Evolutionary conservation across 371 early-diverging fungal genomes (phyloP), one percentile per base, ranked within the genome.

Genomic region (Circinella minor): DNA sequence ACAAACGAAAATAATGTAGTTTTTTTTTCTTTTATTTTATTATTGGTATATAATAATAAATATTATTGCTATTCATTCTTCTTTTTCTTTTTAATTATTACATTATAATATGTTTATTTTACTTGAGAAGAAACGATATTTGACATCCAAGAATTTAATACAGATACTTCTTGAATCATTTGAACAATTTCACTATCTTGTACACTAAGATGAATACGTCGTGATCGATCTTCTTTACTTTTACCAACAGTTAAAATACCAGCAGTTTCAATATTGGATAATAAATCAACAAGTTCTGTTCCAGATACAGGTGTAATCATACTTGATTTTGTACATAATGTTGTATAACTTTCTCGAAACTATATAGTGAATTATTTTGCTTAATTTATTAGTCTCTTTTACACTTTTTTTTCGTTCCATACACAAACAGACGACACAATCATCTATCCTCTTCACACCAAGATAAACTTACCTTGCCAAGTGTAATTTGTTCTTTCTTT

Each of bases 211-310:
- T 79, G 81, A 37, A 88, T 80, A 63, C 83, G 83, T 36, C 83
- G 76, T 18, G 71, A 71, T 38, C 81, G 77, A 34, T 86, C 86
- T 65, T 89, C 89, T 55, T 82, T 83, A 55, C 74, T 78, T 39
- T 82, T 85, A 27, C 80, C 84, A 7, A 92, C 63, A 0, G 83
- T 80, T 17, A 93, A 71, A 18, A 96, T 78, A 46, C 95, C 94
- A 15, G 79, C 79, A 5, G 91, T 86, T 77, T 96, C 95, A 51
- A 94, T 78, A 82, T 88, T 86, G 27, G 88, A 77, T 18, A 95
- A 63, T 54, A 96, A 70, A 70, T 94, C 95, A 51, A 86, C 81
- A 60, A 93, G 88, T 75, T 96, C 96, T 36, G 93, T 84, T 51
- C 88, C 84, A 14, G 90, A 88, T 43, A 95, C 91, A 0, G 92